phyloP scores from a whole-genome alignment of 768 basidiomycete genomes.

The Hygrocybe coccinea region DNA sequence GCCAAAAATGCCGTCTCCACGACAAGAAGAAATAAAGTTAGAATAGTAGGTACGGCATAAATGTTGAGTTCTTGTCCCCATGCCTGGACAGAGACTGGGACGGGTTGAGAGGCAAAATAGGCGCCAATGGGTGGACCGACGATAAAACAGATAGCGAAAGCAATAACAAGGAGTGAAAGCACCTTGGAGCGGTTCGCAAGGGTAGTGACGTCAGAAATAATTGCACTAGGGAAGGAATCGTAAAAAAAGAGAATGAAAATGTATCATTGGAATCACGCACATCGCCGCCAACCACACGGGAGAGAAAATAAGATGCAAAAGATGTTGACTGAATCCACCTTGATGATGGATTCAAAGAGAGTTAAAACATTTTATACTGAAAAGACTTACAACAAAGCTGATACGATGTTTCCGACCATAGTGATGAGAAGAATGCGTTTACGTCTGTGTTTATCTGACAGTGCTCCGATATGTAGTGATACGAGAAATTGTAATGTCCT shows the following conservation, averaged over 20 bases:
- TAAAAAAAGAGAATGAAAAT: background rate
- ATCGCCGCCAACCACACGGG: slow-evolving; percentile 90
- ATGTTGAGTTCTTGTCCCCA: slow-evolving; percentile 72
- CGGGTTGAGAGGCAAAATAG: slow-evolving; percentile 86
- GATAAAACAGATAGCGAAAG: slow-evolving; percentile 93
- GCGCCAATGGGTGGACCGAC: slow-evolving; percentile 93
- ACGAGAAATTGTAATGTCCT: slow-evolving; percentile 82
- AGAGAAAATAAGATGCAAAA: slow-evolving; percentile 85
- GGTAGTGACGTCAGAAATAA: slow-evolving; percentile 86
- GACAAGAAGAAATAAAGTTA: slow-evolving; percentile 73
- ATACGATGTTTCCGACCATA: slow-evolving; percentile 91
- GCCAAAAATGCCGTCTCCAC: slow-evolving; percentile 78
- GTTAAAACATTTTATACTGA: background rate
- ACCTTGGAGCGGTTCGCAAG: slow-evolving; percentile 76
- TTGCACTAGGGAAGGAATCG: slow-evolving; percentile 53
- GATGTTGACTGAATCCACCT: slow-evolving; percentile 90
- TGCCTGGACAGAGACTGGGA: slow-evolving; percentile 53
- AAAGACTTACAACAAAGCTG: slow-evolving; percentile 69
- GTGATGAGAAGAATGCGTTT: slow-evolving; percentile 76
- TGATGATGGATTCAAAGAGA: background rate
- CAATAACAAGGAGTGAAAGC: slow-evolving; percentile 90
- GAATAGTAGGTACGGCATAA: slow-evolving; percentile 83
- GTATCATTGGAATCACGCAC: slow-evolving; percentile 47
- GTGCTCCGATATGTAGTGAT: slow-evolving; percentile 72
- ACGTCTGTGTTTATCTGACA: slow-evolving; percentile 89